phyloP scores from a whole-genome alignment of 139 green algal species.

The Chlamydomonas sphaeroides region DNA sequence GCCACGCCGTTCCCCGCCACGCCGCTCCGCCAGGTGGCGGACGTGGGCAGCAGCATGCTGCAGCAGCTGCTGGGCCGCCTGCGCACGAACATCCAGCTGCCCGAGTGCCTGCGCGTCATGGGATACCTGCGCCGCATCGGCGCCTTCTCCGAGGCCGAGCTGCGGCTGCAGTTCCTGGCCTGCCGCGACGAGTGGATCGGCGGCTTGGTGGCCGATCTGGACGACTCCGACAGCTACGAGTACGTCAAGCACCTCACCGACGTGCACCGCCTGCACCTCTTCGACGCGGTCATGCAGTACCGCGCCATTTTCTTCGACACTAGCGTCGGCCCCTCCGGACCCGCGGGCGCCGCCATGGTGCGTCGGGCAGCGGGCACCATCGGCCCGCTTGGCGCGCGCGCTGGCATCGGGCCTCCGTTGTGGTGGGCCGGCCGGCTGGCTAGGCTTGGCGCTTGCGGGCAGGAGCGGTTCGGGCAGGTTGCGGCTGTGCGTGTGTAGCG shows the following conservation, averaged over 20 bases:
- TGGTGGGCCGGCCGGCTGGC: too few species aligned
- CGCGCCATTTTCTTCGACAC: conserved; percentile 94
- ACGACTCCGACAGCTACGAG: conserved; percentile 77
- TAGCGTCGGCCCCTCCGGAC: background rate
- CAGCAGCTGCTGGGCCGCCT: conserved; percentile 86
- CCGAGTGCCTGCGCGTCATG: conserved; percentile 94
- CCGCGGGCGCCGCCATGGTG: background rate
- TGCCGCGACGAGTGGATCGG: conserved; percentile 76
- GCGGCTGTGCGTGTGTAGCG: too few species aligned
- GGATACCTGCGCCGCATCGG: conserved; percentile 92
- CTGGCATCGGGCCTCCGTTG: too few species aligned
- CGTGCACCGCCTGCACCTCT: conserved; percentile 95
- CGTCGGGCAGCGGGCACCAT: too few species aligned
- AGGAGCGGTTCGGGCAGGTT: too few species aligned
- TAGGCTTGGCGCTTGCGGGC: too few species aligned
- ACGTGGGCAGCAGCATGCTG: conserved; percentile 81
- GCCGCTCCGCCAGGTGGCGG: too few species aligned
- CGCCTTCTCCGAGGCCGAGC: conserved; percentile 83
- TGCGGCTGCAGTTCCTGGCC: conserved; percentile 87
- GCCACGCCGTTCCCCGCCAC: too few species aligned
- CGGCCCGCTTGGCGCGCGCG: too few species aligned
- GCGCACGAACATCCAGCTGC: conserved; percentile 77
- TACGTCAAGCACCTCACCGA: conserved; percentile 95
- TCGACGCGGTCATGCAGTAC: conserved; percentile 99
- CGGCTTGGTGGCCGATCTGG: conserved; percentile 82